Base-by-base conservation (phyloP, 352 stramenopile species). In the Nothophytophthora sp. region DNA sequence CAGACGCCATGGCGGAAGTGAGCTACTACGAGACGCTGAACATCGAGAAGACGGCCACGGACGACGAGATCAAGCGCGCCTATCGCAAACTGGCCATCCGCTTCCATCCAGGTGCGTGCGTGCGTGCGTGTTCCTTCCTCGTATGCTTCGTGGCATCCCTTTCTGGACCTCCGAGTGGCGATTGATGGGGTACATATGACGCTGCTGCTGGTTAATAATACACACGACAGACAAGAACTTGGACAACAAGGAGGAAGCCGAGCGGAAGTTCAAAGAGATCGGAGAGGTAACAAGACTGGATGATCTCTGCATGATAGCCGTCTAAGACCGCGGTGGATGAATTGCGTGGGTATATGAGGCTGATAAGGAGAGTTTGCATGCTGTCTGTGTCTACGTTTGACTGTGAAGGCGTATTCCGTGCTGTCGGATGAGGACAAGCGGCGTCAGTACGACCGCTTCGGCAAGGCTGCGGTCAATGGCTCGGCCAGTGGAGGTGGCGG, bases 381-480 rank as follows among this genome's bases (percentile, higher is more conserved):
- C 11, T 30, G 12, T 24, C n/a, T 53, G 13, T 39, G n/a, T n/a
- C n/a, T n/a, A n/a, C n/a, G n/a, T n/a, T n/a, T n/a, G n/a, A n/a
- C n/a, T n/a, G n/a, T n/a, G n/a, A n/a, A 90, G 80, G 91, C 91
- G 19, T 98, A 97, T 57, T 88, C 90, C 24, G 82, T 97, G 32
- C 74, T 98, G 5, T 96, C 86, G 19, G 92, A 98, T 62, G 74
- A 76, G 53, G 73, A 90, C 33, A 96, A 96, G 70, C 52, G 88
- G 23, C 68, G 90, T 41, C 77, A 90, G 25, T 98, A 98, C 60
- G 92, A 98, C 49, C 83, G 92, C 49, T 98, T 96, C 56, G 91
- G 91, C 23, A 92, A 97, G 71, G 77, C 65, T 27, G 81, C 60
- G 8, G 59, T 92, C 28, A 71, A 70, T 25, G 73, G 74, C 18